Conservation (phyloP, 139 green algal genomes). For the Tetraselmis striata region DNA sequence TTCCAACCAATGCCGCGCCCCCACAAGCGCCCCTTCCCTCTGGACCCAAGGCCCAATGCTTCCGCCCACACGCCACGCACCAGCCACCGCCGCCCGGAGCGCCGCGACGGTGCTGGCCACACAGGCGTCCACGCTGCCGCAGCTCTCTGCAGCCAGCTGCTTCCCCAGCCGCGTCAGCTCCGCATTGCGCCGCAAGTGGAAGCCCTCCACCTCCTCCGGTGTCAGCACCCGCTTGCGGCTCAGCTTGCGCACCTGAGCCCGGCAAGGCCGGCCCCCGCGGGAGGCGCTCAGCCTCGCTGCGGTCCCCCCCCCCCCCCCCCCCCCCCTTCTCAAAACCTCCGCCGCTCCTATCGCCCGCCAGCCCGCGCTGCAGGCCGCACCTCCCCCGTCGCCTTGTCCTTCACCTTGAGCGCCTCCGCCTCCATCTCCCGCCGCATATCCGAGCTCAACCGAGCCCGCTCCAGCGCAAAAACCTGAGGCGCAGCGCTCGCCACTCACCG, state of each 20-base stretch:
- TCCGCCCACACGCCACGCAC: too few species aligned
- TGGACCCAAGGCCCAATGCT: too few species aligned
- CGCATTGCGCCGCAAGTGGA: background rate
- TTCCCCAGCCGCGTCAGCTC: background rate
- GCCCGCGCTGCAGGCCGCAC: too few species aligned
- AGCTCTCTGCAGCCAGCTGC: background rate
- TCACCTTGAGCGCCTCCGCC: background rate
- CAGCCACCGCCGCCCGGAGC: background rate
- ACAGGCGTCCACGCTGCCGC: background rate
- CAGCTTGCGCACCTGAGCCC: background rate
- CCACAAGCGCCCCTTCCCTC: too few species aligned
- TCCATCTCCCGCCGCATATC: background rate
- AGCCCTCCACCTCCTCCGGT: background rate
- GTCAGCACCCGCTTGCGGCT: background rate
- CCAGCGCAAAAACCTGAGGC: background rate
- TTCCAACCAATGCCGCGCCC: too few species aligned
- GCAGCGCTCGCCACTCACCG: too few species aligned
- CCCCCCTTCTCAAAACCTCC: too few species aligned
- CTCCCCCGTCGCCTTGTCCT: background rate
- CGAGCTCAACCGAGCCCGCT: background rate
- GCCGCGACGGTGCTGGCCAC: background rate
- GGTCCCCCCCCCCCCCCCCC: too few species aligned
- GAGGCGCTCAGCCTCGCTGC: too few species aligned
- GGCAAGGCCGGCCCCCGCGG: too few species aligned
- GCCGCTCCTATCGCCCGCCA: too few species aligned